A percentile compares a stretch with the other conserved stretches of the same genome.
These are phyloP conservation scores for Arthroderma sp. DNA, from an alignment of 2,329 filamentous ascomycete species.

Conservation along the genomic window DNA sequence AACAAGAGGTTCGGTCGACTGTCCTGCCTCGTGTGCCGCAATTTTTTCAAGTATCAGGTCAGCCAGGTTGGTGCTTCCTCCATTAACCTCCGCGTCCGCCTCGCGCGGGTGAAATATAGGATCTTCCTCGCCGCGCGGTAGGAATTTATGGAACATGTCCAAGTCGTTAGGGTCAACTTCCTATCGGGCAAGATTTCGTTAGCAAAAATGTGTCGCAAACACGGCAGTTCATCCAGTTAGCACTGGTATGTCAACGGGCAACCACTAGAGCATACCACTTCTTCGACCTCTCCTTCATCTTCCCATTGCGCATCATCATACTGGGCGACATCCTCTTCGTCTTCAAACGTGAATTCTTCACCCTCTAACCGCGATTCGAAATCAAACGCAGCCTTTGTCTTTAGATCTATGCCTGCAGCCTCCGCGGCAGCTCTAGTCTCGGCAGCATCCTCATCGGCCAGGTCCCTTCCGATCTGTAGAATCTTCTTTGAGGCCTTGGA, in stretches of 20 bases:
- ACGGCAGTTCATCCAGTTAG: background rate
- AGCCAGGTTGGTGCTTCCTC: conserved; percentile 64
- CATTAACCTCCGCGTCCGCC: conserved; percentile 33
- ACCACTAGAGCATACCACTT: conserved; percentile 25
- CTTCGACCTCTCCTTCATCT: conserved; percentile 55
- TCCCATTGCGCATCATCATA: conserved; percentile 54
- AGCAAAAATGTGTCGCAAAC: background rate
- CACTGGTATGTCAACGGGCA: too few relatives aligned
- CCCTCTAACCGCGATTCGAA: conserved; percentile 65
- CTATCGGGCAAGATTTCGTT: conserved; percentile 23
- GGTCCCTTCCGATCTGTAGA: conserved; percentile 73
- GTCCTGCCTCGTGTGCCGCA: conserved; percentile 69
- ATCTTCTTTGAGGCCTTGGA: conserved; percentile 82
- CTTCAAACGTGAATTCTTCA: conserved; percentile 32
- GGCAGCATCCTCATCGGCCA: conserved; percentile 67
- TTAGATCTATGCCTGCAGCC: conserved; percentile 23
- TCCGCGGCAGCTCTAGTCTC: conserved; percentile 30
- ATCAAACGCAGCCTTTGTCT: conserved; percentile 52
- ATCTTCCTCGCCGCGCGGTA: conserved; percentile 61
- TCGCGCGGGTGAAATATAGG: conserved; percentile 54
- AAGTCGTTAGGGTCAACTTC: conserved; percentile 84
- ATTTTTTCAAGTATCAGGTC: conserved; percentile 93
- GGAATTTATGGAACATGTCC: conserved; percentile 81
- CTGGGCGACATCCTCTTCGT: conserved; percentile 39
- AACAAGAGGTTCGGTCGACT: conserved; percentile 37